These are phyloP conservation scores for Serendipita vermifera DNA, from an alignment of 768 basidiomycete genomes.

Conservation along the genomic window DNA sequence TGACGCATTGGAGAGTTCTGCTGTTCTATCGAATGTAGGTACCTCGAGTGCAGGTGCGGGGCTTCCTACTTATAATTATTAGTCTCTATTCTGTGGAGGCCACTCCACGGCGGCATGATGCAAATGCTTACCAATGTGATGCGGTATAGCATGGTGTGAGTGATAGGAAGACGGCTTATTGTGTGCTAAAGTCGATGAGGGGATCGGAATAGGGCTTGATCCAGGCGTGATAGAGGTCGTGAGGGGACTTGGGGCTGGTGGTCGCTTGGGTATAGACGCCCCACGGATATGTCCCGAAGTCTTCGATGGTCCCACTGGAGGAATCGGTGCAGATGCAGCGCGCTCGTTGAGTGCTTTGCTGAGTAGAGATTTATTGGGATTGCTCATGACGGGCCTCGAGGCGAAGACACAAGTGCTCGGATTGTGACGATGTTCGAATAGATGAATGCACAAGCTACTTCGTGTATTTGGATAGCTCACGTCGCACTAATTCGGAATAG, in stretches of 20 bases:
- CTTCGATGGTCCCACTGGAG: not conserved
- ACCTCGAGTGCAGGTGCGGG: not conserved
- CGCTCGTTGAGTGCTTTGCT: conserved; percentile 1
- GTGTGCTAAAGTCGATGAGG: not conserved
- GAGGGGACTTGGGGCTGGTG: not conserved
- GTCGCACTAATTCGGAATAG: no score
- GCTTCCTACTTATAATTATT: not conserved
- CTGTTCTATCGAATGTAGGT: conserved; percentile 1
- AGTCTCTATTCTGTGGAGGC: not conserved
- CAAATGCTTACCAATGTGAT: not conserved
- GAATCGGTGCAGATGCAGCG: not conserved
- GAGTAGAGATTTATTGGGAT: conserved; percentile 1
- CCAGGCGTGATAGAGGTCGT: not conserved
- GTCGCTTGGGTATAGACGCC: not conserved
- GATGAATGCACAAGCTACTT: no score
- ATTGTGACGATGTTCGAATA: no score
- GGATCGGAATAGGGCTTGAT: not conserved
- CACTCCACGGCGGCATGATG: not conserved
- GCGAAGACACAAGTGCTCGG: no score
- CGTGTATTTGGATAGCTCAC: no score
- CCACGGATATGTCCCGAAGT: not conserved
- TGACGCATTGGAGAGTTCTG: not conserved
- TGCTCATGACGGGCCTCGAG: no score
- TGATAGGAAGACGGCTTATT: conserved; percentile 5
- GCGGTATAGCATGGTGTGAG: not conserved